phyloP scores from a whole-genome alignment of 140 eudicot genomes.

The Flaveria floridana region DNA sequence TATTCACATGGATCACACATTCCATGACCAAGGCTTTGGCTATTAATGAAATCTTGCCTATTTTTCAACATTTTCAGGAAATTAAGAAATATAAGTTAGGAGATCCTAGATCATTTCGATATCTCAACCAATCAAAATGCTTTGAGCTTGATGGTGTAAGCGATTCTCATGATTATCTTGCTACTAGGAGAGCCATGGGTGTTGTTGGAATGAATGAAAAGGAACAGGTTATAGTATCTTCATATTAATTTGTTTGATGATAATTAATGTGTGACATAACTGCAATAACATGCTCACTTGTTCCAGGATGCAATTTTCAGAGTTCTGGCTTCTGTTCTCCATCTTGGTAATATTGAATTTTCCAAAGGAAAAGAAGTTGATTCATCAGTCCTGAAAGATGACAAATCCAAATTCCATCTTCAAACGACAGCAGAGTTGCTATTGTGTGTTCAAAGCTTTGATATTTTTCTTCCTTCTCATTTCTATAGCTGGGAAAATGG shows the following conservation, averaged over 20 bases:
- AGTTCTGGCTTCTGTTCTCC: constrained; percentile 93
- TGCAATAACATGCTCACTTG: constrained; percentile 39
- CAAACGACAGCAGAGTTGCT: constrained; percentile 74
- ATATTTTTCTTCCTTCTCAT: constrained; percentile 4
- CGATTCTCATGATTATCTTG: constrained; percentile 87
- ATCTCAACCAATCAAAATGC: constrained; percentile 89
- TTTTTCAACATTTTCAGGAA: constrained; percentile 53
- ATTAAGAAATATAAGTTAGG: constrained; percentile 80
- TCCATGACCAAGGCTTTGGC: constrained; percentile 13
- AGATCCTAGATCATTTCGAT: constrained; percentile 68
- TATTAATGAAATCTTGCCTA: constrained; percentile 23
- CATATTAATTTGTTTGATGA: constrained; percentile 19
- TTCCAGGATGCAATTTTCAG: constrained; percentile 97
- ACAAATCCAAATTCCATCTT: constrained; percentile 80
- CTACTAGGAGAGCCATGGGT: constrained; percentile 97
- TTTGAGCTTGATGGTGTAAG: constrained; percentile 74
- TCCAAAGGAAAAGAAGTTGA: constrained; percentile 82
- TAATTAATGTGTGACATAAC: constrained; percentile 18
- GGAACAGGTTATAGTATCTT: constrained; percentile 67
- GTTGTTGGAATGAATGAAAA: constrained; percentile 83
- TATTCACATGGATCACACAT: not conserved
- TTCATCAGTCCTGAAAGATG: constrained; percentile 85
- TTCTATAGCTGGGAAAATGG: constrained; percentile 19
- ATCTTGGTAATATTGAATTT: constrained; percentile 90
- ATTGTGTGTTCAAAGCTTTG: constrained; percentile 46